phyloP scores from a whole-genome alignment of 2,329 filamentous ascomycete species.

The Nannizziopsis arthrosporioides region DNA sequence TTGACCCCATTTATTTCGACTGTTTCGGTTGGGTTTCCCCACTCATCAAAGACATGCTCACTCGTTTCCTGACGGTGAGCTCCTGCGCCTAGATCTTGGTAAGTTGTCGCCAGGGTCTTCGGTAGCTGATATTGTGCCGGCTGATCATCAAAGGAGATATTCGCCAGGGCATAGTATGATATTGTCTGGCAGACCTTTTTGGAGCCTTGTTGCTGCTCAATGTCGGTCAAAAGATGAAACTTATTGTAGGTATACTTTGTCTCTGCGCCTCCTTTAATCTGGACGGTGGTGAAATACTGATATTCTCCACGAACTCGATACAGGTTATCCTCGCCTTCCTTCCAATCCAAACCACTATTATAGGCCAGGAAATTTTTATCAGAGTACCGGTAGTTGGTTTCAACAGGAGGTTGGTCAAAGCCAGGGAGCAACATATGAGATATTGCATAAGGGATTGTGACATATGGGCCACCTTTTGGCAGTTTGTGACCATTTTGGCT shows the following conservation, averaged over 20 bases:
- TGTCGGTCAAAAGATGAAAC: constrained; percentile 4
- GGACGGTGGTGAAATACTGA: constrained; percentile 5
- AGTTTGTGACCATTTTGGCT: background rate
- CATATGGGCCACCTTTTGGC: constrained; percentile 1
- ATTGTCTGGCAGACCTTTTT: background rate
- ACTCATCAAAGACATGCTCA: constrained; percentile 4
- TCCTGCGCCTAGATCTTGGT: background rate
- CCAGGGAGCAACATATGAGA: background rate
- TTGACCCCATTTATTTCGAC: background rate
- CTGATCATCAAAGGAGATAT: background rate
- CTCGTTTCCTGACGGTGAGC: background rate
- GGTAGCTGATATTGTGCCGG: constrained; percentile 6
- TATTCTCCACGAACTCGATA: constrained; percentile 1
- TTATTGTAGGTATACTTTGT: constrained; percentile 9
- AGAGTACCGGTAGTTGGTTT: constrained; percentile 4
- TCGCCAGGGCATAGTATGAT: background rate
- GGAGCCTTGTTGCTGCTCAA: background rate
- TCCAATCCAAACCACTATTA: constrained; percentile 3
- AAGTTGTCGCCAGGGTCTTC: background rate
- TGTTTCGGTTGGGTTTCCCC: constrained; percentile 4
- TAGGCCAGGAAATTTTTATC: constrained; percentile 4
- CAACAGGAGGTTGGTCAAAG: constrained; percentile 1
- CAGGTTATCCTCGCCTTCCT: constrained; percentile 8
- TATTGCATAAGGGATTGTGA: constrained; percentile 1
- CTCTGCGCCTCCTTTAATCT: background rate